A percentile compares a stretch with the other conserved stretches of the same genome.
phyloP scores from a whole-genome alignment of 140 eudicot species.

The Stevia rebaudiana region DNA sequence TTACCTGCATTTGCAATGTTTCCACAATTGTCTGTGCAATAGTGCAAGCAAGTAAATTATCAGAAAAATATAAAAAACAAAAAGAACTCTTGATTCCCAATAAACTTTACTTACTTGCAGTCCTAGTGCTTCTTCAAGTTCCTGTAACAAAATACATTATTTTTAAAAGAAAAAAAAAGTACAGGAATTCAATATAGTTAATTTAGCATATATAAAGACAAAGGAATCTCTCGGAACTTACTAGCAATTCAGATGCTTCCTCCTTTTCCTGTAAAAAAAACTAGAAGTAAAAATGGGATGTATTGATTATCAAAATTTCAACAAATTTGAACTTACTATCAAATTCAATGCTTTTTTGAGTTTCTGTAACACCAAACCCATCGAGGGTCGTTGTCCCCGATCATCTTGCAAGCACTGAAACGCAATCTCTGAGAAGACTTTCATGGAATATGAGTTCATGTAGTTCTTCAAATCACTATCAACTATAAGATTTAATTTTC shows the following conservation, averaged over 20 bases:
- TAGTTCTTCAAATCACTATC: neutral
- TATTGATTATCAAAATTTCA: neutral
- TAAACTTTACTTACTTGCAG: neutral
- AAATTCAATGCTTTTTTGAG: neutral
- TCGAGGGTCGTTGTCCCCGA: neutral
- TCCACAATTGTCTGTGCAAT: too few species aligned
- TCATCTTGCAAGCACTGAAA: conserved; percentile 5
- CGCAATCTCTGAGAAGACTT: neutral
- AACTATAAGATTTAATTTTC: neutral
- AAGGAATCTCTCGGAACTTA: too few species aligned
- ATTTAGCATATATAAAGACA: neutral
- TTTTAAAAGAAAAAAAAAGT: too few species aligned
- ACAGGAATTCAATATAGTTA: neutral
- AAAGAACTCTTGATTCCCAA: too few species aligned
- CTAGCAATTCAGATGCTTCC: too few species aligned
- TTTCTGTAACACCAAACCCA: neutral
- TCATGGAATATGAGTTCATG: neutral
- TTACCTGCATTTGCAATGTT: too few species aligned
- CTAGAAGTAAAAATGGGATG: too few species aligned
- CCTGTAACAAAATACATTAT: neutral
- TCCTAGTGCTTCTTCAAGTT: conserved; percentile 2
- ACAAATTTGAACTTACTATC: neutral
- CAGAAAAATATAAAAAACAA: too few species aligned
- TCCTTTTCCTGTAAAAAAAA: too few species aligned
- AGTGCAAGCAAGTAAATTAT: too few species aligned